Evolutionary conservation across 1,139 yeast species (phyloP), one percentile per base, ranked within the genome.

Genomic region (Ogataea hybrid): DNA sequence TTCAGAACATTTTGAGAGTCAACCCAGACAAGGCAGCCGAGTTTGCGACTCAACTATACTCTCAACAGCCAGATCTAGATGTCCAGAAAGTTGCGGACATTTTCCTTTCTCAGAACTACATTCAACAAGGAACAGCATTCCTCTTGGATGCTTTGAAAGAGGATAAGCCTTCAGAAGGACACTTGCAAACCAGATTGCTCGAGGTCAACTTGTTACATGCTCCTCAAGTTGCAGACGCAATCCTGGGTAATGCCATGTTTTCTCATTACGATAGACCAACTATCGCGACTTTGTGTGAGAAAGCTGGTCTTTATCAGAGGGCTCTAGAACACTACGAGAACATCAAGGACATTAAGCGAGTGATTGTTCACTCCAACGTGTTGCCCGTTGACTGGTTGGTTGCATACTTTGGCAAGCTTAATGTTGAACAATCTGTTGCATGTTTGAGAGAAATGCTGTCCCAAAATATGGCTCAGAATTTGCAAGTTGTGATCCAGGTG

Each of bases 161-260:
- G 52, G 96, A 94, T 67, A 75, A 83, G 32, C 97, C 98, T 39
- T 87, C 92, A 49, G 96, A 92, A 62, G 97, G 97, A 14, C 96
- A 89, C 59, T 73, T 94, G 61, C 98, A 94, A 73, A 94, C 98
- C 12, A 81, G 95, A 61, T 81, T 94, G 41, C 77, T 94, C 56
- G 98, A 94, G 68, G 89, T 87, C 54, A 94, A 94, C 65, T 73
- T 94, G 63, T 68, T 87, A 63, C 95, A 90, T 62, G 98, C 98
- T 9, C 99, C 99, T 39, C 98, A 94, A 73, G 98, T 94, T 44
- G 99, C 98, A 32, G 98, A 94, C 68, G 99, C 99, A 15, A 94
- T 92, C 53, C 76, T 92, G 60, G 97, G 97, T 47, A 92, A 92
- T 66, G 83, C 84, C 49, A 90, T 92, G 89, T 94, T 94, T 69